Evolutionary conservation across 495 filamentous ascomycete genomes (phyloP), one percentile per base, ranked within the genome.

Genomic region (Terfezia boudieri): DNA sequence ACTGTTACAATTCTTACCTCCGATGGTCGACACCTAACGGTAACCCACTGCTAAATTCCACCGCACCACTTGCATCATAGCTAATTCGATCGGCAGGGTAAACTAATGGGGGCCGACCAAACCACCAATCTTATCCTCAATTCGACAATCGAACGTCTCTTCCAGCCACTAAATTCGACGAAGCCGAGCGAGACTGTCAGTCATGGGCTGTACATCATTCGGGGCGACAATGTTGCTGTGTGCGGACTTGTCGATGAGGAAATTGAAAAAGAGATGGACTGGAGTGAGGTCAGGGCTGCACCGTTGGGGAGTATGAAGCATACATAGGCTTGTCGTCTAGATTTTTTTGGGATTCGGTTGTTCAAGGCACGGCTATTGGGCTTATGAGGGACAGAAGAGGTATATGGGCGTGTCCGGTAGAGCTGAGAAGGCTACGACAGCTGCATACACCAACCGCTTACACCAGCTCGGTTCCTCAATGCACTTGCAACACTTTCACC

Each of bases 181-280:
- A 86, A 93, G 57, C 76, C 80, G 0, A 92, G 84, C 56, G 76
- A 78, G 37, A 78, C 93, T 66, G 79, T 88, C 35, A 76, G 80
- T 26, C 80, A 94, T 63, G 90, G 90, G 0, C 70, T 96, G 12
- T 96, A 98, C 63, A 68, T 98, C 49, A 82, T 98, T 53, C 79
- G 92, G 57, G 90, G 90, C 16, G 92, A 96, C 60, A 94, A 87
- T 65, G 90, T 98, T 52, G 86, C 82, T n/a, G 68, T 90, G 14
- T 85, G 86, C 46, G 90, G 90, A 7, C 73, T 90, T 49, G 79
- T 98, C 14, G 85, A 96, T 67, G 89, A 93, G 66, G 74, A 82
- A 57, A 71, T 94, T 49, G 90, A 96, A 68, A 71, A 67, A 5
- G 83, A 80, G 55, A 95, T 98, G 58, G 80, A 94, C 68, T 98